Conservation (phyloP, 2,329 filamentous ascomycete genomes). For the Tolypocladium cylindrosporum region DNA sequence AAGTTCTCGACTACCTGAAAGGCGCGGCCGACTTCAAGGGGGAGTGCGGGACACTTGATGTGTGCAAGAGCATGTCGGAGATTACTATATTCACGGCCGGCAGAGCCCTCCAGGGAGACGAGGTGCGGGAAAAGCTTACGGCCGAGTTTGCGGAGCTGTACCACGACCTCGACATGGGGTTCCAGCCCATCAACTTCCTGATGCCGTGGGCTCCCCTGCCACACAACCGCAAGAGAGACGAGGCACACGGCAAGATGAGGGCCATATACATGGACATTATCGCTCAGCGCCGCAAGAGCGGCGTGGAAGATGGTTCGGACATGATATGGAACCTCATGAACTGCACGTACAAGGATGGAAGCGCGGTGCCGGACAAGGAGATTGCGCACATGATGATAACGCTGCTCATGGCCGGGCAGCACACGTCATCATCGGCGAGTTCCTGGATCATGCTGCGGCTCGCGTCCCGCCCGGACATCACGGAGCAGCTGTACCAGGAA, state of each 20-base stretch:
- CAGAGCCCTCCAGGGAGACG: constrained; percentile 76
- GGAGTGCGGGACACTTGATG: constrained; percentile 57
- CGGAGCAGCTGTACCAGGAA: constrained; percentile 61
- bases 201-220: constrained; percentile 83
- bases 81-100: constrained; percentile 87
- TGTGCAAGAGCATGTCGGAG: constrained; percentile 69
- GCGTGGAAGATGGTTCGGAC: constrained; percentile 49
- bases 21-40: constrained; percentile 56
- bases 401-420: constrained; percentile 77
- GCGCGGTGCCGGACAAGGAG: constrained; percentile 68
- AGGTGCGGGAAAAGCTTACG: constrained; percentile 73
- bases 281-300: constrained; percentile 49
- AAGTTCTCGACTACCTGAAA: constrained; percentile 60
- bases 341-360: constrained; percentile 75
- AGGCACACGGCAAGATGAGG: constrained; percentile 70
- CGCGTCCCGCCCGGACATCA: constrained; percentile 57
- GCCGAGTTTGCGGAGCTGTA: constrained; percentile 71
- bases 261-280: constrained; percentile 78
- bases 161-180: constrained; percentile 88
- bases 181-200: constrained; percentile 83
- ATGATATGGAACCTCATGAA: constrained; percentile 91
- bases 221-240: constrained; percentile 75
- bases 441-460: constrained; percentile 70
- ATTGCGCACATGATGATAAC: constrained; percentile 92
- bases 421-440: constrained; percentile 68